phyloP scores from a whole-genome alignment of 2,329 filamentous ascomycete genomes.

The Karstenula rhodostoma region DNA sequence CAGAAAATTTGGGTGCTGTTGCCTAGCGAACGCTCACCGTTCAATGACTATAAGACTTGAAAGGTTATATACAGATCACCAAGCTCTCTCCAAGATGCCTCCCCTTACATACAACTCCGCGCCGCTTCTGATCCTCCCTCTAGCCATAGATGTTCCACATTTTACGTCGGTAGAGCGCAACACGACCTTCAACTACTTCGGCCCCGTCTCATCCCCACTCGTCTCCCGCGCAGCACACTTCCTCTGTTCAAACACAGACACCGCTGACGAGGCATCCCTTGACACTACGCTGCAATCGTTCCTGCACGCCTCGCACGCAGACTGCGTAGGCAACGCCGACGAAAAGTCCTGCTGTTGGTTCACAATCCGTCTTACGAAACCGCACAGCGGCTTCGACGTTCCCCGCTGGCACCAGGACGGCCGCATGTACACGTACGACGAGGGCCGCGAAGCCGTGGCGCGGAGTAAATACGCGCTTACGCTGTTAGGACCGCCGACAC shows the following conservation, averaged over 20 bases:
- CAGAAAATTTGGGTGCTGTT: too few relatives aligned
- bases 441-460: constrained; percentile 3
- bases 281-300: constrained; percentile 2
- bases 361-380: constrained; percentile 16
- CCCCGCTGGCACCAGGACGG: constrained; percentile 23
- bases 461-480: constrained; percentile 19
- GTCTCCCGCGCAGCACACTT: constrained; percentile 11
- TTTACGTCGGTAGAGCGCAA: neutral
- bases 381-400: constrained; percentile 8
- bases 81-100: neutral
- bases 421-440: constrained; percentile 16
- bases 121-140: neutral
- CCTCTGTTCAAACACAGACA: constrained; percentile 9
- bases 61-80: too few relatives aligned
- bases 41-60: too few relatives aligned
- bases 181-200: constrained; percentile 16
- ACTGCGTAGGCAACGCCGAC: constrained; percentile 11
- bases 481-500: constrained; percentile 13
- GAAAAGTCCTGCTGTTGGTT: constrained; percentile 17
- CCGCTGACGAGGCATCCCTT: neutral
- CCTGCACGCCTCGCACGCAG: constrained; percentile 7
- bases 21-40: too few relatives aligned
- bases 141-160: neutral
- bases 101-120: neutral
- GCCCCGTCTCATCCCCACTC: neutral